A percentile compares a stretch with the other conserved stretches of the same genome.
These are phyloP conservation scores for Heliocybe sulcata DNA, from an alignment of 1,284 basidiomycete species.

Conservation along the genomic window DNA sequence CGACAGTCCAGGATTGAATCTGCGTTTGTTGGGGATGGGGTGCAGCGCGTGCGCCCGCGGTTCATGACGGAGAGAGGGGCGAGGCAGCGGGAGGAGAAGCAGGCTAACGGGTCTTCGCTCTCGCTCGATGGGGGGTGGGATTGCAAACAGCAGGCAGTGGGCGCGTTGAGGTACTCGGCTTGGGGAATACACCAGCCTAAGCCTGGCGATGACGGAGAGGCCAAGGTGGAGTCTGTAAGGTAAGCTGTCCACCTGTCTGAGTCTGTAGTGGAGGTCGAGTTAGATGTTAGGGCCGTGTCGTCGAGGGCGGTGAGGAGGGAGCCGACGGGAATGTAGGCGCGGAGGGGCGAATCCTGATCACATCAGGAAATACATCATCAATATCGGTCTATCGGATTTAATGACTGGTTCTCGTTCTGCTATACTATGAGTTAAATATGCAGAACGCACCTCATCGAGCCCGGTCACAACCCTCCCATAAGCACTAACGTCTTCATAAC, in stretches of 20 bases:
- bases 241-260: neutral
- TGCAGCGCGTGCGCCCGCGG: neutral
- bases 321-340: conserved; percentile 8
- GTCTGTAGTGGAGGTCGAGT: too few species aligned
- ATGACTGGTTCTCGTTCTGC: neutral
- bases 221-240: neutral
- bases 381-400: neutral
- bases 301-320: neutral
- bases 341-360: conserved; percentile 49
- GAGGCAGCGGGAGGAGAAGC: neutral
- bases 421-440: too few species aligned
- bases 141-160: neutral
- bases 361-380: neutral
- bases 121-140: neutral
- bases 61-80: neutral
- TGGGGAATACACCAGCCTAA: conserved; percentile 1
- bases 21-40: too few species aligned
- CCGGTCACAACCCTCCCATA: conserved; percentile 43
- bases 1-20: neutral
- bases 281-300: neutral
- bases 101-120: neutral
- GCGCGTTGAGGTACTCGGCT: neutral
- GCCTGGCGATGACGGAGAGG: neutral
- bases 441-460: conserved; percentile 36
- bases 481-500: conserved; percentile 42